These are phyloP conservation scores for Anisogramma anomala DNA, from an alignment of 2,329 filamentous ascomycete species.

Conservation along the genomic window DNA sequence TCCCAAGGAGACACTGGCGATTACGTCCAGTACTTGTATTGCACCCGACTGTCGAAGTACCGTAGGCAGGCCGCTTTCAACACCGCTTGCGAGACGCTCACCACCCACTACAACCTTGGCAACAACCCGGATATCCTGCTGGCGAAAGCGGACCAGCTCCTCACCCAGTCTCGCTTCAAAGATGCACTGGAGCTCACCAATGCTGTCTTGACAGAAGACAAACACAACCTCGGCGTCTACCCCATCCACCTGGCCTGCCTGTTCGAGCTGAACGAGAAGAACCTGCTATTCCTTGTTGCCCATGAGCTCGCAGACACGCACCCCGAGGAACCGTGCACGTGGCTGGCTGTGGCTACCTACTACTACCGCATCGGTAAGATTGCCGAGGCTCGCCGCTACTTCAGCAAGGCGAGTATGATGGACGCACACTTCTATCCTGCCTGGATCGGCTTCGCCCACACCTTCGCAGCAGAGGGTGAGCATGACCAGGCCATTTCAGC, in stretches of 20 bases:
- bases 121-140: slow-evolving; percentile 83
- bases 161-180: slow-evolving; percentile 83
- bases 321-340: slow-evolving; percentile 81
- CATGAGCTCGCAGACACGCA: slow-evolving; percentile 89
- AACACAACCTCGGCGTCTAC: slow-evolving; percentile 80
- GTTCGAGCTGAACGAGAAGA: slow-evolving; percentile 76
- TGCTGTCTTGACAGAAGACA: slow-evolving; percentile 68
- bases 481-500: slow-evolving; percentile 97
- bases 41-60: slow-evolving; percentile 89
- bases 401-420: slow-evolving; percentile 95
- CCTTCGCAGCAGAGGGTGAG: slow-evolving; percentile 92
- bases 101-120: slow-evolving; percentile 82
- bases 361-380: slow-evolving; percentile 85
- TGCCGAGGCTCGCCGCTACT: slow-evolving; percentile 86
- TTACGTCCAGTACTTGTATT: slow-evolving; percentile 93
- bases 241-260: slow-evolving; percentile 86
- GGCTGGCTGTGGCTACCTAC: slow-evolving; percentile 90
- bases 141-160: slow-evolving; percentile 79
- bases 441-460: slow-evolving; percentile 98
- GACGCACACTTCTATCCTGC: slow-evolving; percentile 94
- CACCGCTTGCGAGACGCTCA: slow-evolving; percentile 77
- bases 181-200: slow-evolving; percentile 78
- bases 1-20: slow-evolving; percentile 73
- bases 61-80: slow-evolving; percentile 74
- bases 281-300: slow-evolving; percentile 79